These are phyloP conservation scores for Coniochaeta hoffmannii DNA, from an alignment of 2,329 filamentous ascomycete species.

Conservation along the genomic window DNA sequence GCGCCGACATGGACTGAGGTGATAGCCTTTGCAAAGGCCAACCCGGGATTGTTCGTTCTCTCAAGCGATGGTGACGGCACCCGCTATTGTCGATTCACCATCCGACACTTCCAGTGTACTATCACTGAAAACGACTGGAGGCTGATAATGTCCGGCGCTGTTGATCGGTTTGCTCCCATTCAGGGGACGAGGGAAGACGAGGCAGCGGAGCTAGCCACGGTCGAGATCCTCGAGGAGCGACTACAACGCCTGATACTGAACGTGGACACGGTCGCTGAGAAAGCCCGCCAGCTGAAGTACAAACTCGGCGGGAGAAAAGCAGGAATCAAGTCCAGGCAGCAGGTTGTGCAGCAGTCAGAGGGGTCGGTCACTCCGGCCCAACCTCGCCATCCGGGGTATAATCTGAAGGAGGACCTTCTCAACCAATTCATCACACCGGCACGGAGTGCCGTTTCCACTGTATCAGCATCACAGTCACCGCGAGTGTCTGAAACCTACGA, in stretches of 20 bases:
- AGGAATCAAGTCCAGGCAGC: slow-evolving; percentile 61
- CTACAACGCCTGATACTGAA: slow-evolving; percentile 70
- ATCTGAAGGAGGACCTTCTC: slow-evolving; percentile 47
- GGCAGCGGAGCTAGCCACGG: slow-evolving; percentile 72
- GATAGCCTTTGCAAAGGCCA: slow-evolving; percentile 74
- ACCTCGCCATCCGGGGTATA: slow-evolving; percentile 28
- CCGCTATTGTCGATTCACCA: slow-evolving; percentile 72
- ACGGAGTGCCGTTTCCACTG: slow-evolving; percentile 16
- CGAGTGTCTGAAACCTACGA: slow-evolving; percentile 14
- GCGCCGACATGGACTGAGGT: slow-evolving; percentile 66
- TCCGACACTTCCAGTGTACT: slow-evolving; percentile 74
- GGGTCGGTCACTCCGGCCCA: slow-evolving; percentile 23
- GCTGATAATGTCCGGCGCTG: slow-evolving; percentile 72
- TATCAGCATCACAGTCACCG: slow-evolving; percentile 20
- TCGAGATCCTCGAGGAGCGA: slow-evolving; percentile 77
- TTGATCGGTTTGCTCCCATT: slow-evolving; percentile 73
- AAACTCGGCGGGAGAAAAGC: slow-evolving; percentile 66
- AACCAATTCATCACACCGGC: slow-evolving; percentile 39
- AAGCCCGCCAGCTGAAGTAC: slow-evolving; percentile 71
- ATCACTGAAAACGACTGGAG: slow-evolving; percentile 85
- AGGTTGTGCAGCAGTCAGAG: slow-evolving; percentile 26
- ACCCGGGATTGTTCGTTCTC: slow-evolving; percentile 70
- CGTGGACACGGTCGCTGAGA: slow-evolving; percentile 62
- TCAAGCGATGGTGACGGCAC: slow-evolving; percentile 60
- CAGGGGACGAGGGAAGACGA: slow-evolving; percentile 82